Percentiles rank a stretch among this genome's conserved stretches.
Evolutionary conservation across 345 rosid species (phyloP).

Genomic region (Populus davidiana): DNA sequence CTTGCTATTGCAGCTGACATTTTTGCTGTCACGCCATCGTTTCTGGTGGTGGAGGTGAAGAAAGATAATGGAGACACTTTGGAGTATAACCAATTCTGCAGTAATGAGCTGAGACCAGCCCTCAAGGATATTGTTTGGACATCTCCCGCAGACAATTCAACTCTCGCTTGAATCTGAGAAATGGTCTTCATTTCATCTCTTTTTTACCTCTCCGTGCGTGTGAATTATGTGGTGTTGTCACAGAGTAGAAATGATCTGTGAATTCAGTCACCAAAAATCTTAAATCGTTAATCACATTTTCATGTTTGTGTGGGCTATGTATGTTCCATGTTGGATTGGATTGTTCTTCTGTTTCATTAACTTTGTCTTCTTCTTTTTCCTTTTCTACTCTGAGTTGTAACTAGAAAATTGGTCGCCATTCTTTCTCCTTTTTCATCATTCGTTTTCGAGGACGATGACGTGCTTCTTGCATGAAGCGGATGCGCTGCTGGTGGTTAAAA

Average conservation of each 20-base stretch:
- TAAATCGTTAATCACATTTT: not conserved
- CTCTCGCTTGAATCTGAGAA: constrained; percentile 36
- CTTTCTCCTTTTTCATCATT: no score
- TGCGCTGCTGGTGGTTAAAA: no score
- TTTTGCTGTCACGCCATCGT: constrained; percentile 70
- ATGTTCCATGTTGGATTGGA: not conserved
- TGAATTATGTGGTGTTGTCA: not conserved
- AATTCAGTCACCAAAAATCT: not conserved
- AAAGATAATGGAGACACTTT: constrained; percentile 83
- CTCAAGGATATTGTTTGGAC: constrained; percentile 88
- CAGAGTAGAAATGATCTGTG: not conserved
- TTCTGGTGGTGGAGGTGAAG: constrained; percentile 82
- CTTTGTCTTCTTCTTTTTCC: not conserved
- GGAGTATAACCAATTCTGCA: constrained; percentile 88
- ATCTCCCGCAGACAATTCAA: constrained; percentile 38
- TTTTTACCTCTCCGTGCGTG: not conserved
- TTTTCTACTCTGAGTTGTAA: no score
- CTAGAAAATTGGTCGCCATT: no score
- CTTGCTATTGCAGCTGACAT: constrained; percentile 73
- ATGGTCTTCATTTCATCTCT: not conserved
- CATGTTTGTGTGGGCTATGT: not conserved
- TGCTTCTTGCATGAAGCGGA: no score
- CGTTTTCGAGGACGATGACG: no score
- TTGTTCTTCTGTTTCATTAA: not conserved
- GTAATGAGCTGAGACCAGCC: constrained; percentile 79